Percentiles rank a stretch among this genome's conserved stretches.
Evolutionary conservation across 2,329 filamentous ascomycete genomes (phyloP).

Genomic region (Arthroderma sp.): DNA sequence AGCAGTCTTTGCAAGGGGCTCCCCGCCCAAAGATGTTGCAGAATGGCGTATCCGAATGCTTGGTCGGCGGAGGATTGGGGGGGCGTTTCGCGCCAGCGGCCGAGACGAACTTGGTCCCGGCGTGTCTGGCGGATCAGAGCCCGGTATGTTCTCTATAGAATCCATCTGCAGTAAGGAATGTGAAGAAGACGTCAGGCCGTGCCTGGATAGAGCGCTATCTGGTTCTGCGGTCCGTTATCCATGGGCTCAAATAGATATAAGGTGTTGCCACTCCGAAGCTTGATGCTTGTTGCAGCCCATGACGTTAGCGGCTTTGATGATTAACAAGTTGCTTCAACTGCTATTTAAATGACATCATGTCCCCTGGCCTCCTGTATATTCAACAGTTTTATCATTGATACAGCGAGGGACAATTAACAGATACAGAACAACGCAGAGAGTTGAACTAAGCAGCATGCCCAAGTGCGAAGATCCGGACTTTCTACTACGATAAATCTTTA

Average conservation of each 20-base stretch:
- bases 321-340: too few relatives aligned
- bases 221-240: neutral
- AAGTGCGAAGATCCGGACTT: too few relatives aligned
- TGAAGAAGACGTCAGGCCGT: neutral
- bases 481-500: too few relatives aligned
- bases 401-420: too few relatives aligned
- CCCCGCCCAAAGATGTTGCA: neutral
- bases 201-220: neutral
- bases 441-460: too few relatives aligned
- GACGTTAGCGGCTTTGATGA: neutral
- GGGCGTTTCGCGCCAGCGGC: neutral
- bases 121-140: neutral
- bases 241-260: neutral
- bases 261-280: neutral
- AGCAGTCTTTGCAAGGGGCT: neutral
- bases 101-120: neutral
- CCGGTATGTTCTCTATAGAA: neutral
- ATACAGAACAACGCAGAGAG: too few relatives aligned
- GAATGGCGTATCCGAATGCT: conserved; percentile 15
- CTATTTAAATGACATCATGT: neutral
- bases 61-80: conserved; percentile 10
- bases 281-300: neutral
- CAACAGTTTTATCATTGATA: too few relatives aligned
- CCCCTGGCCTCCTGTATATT: too few relatives aligned
- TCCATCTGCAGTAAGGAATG: neutral